These are phyloP conservation scores for Tolypocladium amazonense DNA, from an alignment of 2,329 filamentous ascomycete genomes.

Conservation along the genomic window DNA sequence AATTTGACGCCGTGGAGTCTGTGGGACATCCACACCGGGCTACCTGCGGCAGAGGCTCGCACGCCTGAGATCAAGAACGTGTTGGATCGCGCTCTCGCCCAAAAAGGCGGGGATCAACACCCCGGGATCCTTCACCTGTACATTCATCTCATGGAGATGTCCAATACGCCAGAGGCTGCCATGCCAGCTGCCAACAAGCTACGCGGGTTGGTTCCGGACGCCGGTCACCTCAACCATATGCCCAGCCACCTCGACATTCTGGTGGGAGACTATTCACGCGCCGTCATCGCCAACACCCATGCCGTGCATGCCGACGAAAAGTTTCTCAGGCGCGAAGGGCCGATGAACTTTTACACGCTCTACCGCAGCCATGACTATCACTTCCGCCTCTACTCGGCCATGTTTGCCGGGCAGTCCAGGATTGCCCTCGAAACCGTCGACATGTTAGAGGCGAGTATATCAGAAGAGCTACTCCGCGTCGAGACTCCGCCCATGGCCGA, in stretches of 20 bases:
- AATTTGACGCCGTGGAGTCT: constrained; percentile 36
- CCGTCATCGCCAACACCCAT: constrained; percentile 54
- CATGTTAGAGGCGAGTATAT: constrained; percentile 50
- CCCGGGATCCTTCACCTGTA: constrained; percentile 66
- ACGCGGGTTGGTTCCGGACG: constrained; percentile 55
- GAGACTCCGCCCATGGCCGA: constrained; percentile 66
- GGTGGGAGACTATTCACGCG: constrained; percentile 57
- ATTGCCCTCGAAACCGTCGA: constrained; percentile 51
- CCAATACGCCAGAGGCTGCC: constrained; percentile 50
- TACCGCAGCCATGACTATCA: constrained; percentile 69
- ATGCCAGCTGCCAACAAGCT: constrained; percentile 50
- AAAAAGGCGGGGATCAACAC: constrained; percentile 33
- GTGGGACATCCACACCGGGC: constrained; percentile 27
- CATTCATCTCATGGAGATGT: constrained; percentile 74
- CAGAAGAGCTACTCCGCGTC: constrained; percentile 52
- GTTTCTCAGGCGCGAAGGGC: constrained; percentile 47
- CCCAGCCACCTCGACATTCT: constrained; percentile 67
- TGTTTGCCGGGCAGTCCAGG: constrained; percentile 59
- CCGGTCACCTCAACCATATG: constrained; percentile 67
- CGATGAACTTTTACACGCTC: constrained; percentile 64
- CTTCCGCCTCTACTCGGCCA: constrained; percentile 65
- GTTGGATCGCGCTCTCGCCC: constrained; percentile 36
- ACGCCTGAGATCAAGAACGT: constrained; percentile 21
- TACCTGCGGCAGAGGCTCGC: constrained; percentile 18
- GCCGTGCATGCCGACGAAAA: constrained; percentile 60